Evolutionary conservation across 2,329 filamentous ascomycete species (phyloP).

Genomic region (Periglandula ipomoeae): DNA sequence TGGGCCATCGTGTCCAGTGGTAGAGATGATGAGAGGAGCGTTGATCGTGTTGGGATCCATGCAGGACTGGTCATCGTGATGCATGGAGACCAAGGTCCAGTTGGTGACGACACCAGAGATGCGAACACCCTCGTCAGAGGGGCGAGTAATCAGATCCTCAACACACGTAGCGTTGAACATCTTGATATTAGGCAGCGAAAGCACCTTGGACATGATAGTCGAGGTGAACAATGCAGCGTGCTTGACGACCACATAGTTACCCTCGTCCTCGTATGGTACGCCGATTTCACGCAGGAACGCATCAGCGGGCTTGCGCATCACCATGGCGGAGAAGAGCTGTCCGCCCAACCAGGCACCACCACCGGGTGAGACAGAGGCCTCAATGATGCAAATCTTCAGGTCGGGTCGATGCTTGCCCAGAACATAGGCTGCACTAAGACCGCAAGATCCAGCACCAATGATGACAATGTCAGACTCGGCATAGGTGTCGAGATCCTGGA

Average conservation of each 20-base stretch:
- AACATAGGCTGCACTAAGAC: slow-evolving; percentile 75
- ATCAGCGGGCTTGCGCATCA: slow-evolving; percentile 89
- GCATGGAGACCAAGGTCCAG: slow-evolving; percentile 85
- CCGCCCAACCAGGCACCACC: slow-evolving; percentile 90
- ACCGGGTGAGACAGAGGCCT: slow-evolving; percentile 78
- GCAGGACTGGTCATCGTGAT: slow-evolving; percentile 84
- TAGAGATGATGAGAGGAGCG: slow-evolving; percentile 77
- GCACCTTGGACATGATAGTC: slow-evolving; percentile 74
- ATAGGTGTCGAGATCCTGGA: slow-evolving; percentile 77
- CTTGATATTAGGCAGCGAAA: slow-evolving; percentile 84
- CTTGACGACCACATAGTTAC: slow-evolving; percentile 84
- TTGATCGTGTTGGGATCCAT: slow-evolving; percentile 99
- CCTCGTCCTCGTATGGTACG: slow-evolving; percentile 81
- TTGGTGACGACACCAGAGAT: slow-evolving; percentile 90
- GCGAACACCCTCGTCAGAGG: slow-evolving; percentile 46
- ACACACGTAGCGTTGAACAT: slow-evolving; percentile 92
- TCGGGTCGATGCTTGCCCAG: slow-evolving; percentile 78
- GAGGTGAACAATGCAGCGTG: slow-evolving; percentile 89
- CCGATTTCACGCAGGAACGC: slow-evolving; percentile 73
- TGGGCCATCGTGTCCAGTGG: slow-evolving; percentile 83
- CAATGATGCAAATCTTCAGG: slow-evolving; percentile 84
- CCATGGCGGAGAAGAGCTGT: slow-evolving; percentile 91
- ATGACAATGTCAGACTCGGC: slow-evolving; percentile 94
- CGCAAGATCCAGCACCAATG: slow-evolving; percentile 81
- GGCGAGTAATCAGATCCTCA: slow-evolving; percentile 84